These are phyloP conservation scores for Aspergillus avenaceus DNA, from an alignment of 495 filamentous ascomycete species.

Conservation along the genomic window DNA sequence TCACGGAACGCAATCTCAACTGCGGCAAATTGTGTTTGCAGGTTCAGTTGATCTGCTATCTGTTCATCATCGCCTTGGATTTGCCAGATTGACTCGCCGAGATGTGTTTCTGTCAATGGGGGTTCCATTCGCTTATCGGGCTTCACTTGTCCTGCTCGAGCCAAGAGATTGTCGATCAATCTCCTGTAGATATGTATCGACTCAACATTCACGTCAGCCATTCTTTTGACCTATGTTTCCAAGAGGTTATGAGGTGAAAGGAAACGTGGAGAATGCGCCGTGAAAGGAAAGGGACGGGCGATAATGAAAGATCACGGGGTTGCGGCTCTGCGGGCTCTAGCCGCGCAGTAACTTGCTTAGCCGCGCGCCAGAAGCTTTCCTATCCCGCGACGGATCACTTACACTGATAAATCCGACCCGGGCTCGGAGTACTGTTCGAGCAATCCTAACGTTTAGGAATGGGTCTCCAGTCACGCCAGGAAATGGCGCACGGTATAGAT, in stretches of 20 bases:
- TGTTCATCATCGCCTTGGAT: conserved; percentile 24
- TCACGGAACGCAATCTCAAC: conserved; percentile 76
- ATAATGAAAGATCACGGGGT: conserved; percentile 1
- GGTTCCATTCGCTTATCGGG: conserved; percentile 68
- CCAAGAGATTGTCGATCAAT: conserved; percentile 59
- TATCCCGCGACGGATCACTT: conserved; percentile 21
- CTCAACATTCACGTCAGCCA: conserved; percentile 49
- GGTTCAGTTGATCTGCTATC: conserved; percentile 21
- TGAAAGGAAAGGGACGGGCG: conserved; percentile 2
- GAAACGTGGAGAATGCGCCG: background rate
- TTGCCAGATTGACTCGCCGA: conserved; percentile 39
- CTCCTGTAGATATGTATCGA: conserved; percentile 52
- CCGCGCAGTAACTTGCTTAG: conserved; percentile 14
- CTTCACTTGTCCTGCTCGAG: conserved; percentile 62
- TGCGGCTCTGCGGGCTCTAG: conserved; percentile 31
- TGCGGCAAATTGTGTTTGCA: conserved; percentile 54
- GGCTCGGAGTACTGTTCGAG: conserved; percentile 17
- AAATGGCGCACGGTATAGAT: conserved; percentile 47
- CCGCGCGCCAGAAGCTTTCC: conserved; percentile 24
- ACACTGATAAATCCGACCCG: conserved; percentile 27
- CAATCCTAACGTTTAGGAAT: conserved; percentile 28
- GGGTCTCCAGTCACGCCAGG: conserved; percentile 33
- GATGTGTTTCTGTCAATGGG: conserved; percentile 56
- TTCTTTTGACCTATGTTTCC: conserved; percentile 17
- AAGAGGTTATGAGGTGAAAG: background rate